These are phyloP conservation scores for Pelargonium australe DNA, from an alignment of 441 rosid species.

Conservation along the genomic window DNA sequence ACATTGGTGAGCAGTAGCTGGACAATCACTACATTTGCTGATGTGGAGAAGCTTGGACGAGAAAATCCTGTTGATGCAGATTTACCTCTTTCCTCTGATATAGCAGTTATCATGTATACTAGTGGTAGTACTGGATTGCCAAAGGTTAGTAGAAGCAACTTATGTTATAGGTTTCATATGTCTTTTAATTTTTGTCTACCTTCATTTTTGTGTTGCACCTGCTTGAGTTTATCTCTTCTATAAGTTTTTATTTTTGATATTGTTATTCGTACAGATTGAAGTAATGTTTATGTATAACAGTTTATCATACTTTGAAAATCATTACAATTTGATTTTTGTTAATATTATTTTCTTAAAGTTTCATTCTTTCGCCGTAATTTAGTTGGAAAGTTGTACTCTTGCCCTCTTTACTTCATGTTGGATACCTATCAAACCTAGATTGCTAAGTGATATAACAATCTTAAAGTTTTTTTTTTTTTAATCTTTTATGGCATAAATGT, in stretches of 20 bases:
- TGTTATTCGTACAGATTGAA: too few relatives aligned
- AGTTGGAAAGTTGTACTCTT: too few relatives aligned
- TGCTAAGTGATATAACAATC: too few relatives aligned
- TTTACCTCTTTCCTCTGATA: slow-evolving; percentile 67
- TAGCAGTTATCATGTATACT: slow-evolving; percentile 96
- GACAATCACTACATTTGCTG: slow-evolving; percentile 51
- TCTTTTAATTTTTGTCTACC: not conserved
- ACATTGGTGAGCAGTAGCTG: slow-evolving; percentile 42
- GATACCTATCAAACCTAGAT: too few relatives aligned
- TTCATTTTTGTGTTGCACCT: not conserved
- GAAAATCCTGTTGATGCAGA: slow-evolving; percentile 60
- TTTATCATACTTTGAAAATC: too few relatives aligned
- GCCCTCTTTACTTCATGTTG: too few relatives aligned
- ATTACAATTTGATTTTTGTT: too few relatives aligned
- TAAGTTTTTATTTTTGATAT: not conserved
- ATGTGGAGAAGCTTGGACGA: slow-evolving; percentile 64
- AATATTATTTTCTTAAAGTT: too few relatives aligned
- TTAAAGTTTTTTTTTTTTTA: too few relatives aligned
- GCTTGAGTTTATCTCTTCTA: not conserved
- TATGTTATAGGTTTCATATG: not conserved
- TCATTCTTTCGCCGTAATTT: too few relatives aligned
- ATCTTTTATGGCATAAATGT: too few relatives aligned
- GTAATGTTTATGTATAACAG: too few relatives aligned
- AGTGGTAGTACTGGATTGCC: slow-evolving; percentile 99
- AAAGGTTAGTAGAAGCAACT: slow-evolving; percentile 49